Evolutionary conservation across 129 eudicot species (phyloP), one percentile per base, ranked within the genome.

Genomic region (Artemisia argyi): DNA sequence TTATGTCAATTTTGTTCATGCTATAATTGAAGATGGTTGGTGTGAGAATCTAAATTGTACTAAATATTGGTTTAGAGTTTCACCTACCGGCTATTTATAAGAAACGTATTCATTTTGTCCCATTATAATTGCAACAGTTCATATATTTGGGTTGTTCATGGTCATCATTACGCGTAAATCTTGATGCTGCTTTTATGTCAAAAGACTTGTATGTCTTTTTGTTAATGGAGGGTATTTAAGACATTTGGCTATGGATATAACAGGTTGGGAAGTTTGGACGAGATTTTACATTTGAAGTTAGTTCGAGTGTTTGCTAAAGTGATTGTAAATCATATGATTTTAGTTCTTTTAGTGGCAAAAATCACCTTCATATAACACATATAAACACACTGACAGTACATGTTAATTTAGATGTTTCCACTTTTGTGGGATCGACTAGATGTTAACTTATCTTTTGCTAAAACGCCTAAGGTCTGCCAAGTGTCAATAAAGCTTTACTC

Each of bases 41-140:
- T 86, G 73, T 61, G 67, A 68, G 88, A 78, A 86, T 89, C 85
- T 89, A 35, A 61, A 66, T 62, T 50, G 78, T 84, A 53, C 61
- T 63, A 69, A 19, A 49, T 17, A n/a, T 68, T 74, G 83, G 85
- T 68, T 78, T 53, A 78, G 51, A 59, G 57, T 68, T 82, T 78
- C 73, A 78, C 88, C 83, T 66, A 83, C 81, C 76, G 20, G n/a
- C 55, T 64, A 62, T 77, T 79, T 82, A 24, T 10, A 73, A 54
- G 15, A 73, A 69, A 52, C 3, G 57, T 15, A 52, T 16, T 24
- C 10, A 26, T 28, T 61, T 60, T 14, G 62, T 57, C 62, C 24
- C 32, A 20, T 20, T 57, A 57, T 2, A 57, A 50, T 76, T 53
- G 48, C 26, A 24, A 57, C 66, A 65, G 12, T 15, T 65, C 39